A percentile compares a stretch with the other conserved stretches of the same genome.
Evolutionary conservation across 148 eudicot species (phyloP).

Genomic region (Euryodendron excelsum): DNA sequence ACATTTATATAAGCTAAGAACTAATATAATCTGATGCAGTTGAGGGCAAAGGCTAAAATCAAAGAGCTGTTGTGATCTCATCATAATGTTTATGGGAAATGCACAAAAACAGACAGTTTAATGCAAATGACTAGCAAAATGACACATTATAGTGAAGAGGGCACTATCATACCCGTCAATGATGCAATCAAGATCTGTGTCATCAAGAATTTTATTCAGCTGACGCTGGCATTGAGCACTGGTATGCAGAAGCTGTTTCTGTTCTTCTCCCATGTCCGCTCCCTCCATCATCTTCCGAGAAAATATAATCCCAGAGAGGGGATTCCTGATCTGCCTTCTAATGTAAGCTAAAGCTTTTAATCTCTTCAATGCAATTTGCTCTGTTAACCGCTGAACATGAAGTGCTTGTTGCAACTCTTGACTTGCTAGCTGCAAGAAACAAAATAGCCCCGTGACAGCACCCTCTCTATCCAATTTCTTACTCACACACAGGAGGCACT

Average conservation of each 20-base stretch:
- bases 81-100: neutral
- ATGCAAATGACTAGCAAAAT: neutral
- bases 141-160: neutral
- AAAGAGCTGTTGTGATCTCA: neutral
- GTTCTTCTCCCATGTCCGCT: slow-evolving; percentile 61
- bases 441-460: slow-evolving; percentile 67
- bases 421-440: slow-evolving; percentile 94
- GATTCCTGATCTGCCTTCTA: slow-evolving; percentile 72
- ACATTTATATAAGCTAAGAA: neutral
- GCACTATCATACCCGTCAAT: slow-evolving; percentile 72
- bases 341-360: slow-evolving; percentile 61
- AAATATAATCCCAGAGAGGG: slow-evolving; percentile 78
- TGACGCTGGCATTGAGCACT: slow-evolving; percentile 81
- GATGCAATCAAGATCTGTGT: slow-evolving; percentile 78
- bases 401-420: slow-evolving; percentile 87
- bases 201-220: slow-evolving; percentile 79
- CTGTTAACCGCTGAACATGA: slow-evolving; percentile 74
- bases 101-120: neutral
- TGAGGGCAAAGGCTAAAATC: neutral
- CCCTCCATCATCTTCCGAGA: slow-evolving; percentile 69
- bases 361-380: slow-evolving; percentile 76
- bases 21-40: neutral
- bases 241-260: slow-evolving; percentile 51
- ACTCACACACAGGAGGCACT: slow-evolving; percentile 71
- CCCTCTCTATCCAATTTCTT: slow-evolving; percentile 72